Conservation (phyloP, 306 rosid genomes). For the Quillaja saponaria region DNA sequence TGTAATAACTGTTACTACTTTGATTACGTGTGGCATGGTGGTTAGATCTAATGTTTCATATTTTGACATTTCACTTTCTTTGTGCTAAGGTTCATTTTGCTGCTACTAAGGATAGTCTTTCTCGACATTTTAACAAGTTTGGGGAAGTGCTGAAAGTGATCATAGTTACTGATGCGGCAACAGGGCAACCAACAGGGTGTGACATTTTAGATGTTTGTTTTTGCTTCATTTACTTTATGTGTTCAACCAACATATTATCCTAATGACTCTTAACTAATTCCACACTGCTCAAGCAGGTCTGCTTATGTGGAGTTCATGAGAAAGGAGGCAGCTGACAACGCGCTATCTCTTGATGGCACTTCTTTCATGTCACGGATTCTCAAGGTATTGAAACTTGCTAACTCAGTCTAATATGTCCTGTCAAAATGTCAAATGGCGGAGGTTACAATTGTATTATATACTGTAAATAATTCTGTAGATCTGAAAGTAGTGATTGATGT, state of each 20-base stretch:
- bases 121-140: slow-evolving; percentile 82
- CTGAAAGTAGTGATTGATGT: no score
- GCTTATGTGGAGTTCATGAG: slow-evolving; percentile 94
- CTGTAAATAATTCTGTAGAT: no score
- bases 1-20: slow-evolving; percentile 49
- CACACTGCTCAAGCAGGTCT: slow-evolving; percentile 59
- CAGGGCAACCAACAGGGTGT: slow-evolving; percentile 93
- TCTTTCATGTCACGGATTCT: slow-evolving; percentile 93
- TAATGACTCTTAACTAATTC: slow-evolving; percentile 24
- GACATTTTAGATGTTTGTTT: slow-evolving; percentile 27
- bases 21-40: slow-evolving; percentile 28
- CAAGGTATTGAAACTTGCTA: slow-evolving; percentile 53
- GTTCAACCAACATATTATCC: slow-evolving; percentile 5
- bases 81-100: slow-evolving; percentile 83
- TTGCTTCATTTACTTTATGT: not conserved
- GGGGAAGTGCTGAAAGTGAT: slow-evolving; percentile 85
- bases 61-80: slow-evolving; percentile 16
- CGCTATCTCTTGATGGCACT: slow-evolving; percentile 86
- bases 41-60: slow-evolving; percentile 27
- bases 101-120: slow-evolving; percentile 86
- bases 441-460: no score
- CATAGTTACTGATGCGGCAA: slow-evolving; percentile 72
- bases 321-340: slow-evolving; percentile 85
- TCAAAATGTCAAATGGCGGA: no score
- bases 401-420: no score